phyloP scores from a whole-genome alignment of 1,284 basidiomycete species.

The Sanguinoderma infundibulare region DNA sequence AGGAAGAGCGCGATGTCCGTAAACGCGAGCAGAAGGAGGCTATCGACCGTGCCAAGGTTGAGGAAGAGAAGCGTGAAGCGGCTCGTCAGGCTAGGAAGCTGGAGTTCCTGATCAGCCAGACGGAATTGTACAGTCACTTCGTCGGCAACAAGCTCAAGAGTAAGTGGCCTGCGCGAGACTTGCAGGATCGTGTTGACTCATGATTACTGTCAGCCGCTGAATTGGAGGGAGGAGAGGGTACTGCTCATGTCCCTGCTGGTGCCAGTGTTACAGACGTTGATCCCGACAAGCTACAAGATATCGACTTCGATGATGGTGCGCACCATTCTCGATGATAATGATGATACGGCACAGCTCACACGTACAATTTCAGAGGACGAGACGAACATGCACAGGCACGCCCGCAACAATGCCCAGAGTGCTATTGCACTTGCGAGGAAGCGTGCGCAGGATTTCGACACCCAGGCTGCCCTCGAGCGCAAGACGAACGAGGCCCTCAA shows the following conservation, averaged over 20 bases:
- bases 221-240: constrained; percentile 75
- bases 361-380: constrained; percentile 71
- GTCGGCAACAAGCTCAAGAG: constrained; percentile 99
- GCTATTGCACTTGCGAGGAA: constrained; percentile 84
- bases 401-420: constrained; percentile 89
- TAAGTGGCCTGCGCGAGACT: constrained; percentile 43
- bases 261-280: constrained; percentile 61
- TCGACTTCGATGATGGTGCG: constrained; percentile 94
- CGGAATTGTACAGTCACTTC: constrained; percentile 99
- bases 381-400: constrained; percentile 89
- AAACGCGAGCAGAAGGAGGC: constrained; percentile 96
- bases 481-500: constrained; percentile 79
- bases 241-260: constrained; percentile 55
- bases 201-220: constrained; percentile 69
- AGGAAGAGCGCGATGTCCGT: constrained; percentile 91
- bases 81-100: constrained; percentile 96
- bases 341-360: background rate
- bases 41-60: constrained; percentile 86
- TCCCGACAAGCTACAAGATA: constrained; percentile 65
- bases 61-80: constrained; percentile 96
- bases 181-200: constrained; percentile 12
- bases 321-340: constrained; percentile 1
- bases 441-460: constrained; percentile 88
- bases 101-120: constrained; percentile 99
- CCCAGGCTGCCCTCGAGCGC: constrained; percentile 77